Evolutionary conservation across 2,329 filamentous ascomycete genomes (phyloP).

Genomic region (Escovopsis sp.): DNA sequence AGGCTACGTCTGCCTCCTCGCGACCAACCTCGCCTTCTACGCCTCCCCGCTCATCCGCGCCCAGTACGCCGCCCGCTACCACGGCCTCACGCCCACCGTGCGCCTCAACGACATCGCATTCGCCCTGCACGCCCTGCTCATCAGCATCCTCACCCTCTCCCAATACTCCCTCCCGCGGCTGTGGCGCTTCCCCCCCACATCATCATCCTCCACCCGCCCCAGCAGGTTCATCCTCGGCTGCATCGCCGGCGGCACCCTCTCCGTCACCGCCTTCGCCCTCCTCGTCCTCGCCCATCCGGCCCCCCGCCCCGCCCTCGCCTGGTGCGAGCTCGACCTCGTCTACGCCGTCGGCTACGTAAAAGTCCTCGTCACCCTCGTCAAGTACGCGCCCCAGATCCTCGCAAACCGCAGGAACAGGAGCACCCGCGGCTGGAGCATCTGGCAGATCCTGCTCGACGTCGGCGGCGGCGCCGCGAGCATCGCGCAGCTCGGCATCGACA

Average conservation of each 20-base stretch:
- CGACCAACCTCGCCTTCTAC: constrained; percentile 62
- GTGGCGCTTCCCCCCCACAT: constrained; percentile 57
- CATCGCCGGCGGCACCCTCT: constrained; percentile 51
- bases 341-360: constrained; percentile 77
- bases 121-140: constrained; percentile 61
- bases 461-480: constrained; percentile 70
- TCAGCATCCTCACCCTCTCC: constrained; percentile 58
- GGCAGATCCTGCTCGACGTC: constrained; percentile 71
- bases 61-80: constrained; percentile 73
- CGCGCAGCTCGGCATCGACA: constrained; percentile 70
- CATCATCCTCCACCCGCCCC: constrained; percentile 31
- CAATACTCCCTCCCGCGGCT: constrained; percentile 57
- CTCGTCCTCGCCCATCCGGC: constrained; percentile 26
- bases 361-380: constrained; percentile 73
- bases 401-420: constrained; percentile 75
- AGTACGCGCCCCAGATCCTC: constrained; percentile 79
- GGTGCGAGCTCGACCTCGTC: constrained; percentile 49
- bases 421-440: constrained; percentile 78
- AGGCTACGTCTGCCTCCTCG: constrained; percentile 4
- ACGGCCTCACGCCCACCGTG: constrained; percentile 65
- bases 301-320: constrained; percentile 28
- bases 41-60: constrained; percentile 62
- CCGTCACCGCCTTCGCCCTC: constrained; percentile 36
- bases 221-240: constrained; percentile 53
- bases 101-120: constrained; percentile 84